These are phyloP conservation scores for Colletotrichum eremochloae DNA, from an alignment of 2,329 filamentous ascomycete genomes.

Conservation along the genomic window DNA sequence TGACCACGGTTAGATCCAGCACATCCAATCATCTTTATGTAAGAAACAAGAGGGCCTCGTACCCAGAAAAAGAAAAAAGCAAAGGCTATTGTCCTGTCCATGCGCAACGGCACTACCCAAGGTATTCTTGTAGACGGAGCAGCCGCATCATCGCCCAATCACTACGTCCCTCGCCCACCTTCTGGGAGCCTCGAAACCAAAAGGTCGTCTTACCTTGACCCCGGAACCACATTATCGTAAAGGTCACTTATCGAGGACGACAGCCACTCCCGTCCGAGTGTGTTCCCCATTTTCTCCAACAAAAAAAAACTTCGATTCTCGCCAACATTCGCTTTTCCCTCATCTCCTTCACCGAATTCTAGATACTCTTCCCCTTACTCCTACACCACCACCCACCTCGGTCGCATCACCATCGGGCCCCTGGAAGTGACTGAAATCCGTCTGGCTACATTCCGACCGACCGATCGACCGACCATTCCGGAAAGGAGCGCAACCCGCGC, in stretches of 20 bases:
- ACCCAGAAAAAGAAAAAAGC: neutral
- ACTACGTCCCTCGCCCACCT: constrained; percentile 1
- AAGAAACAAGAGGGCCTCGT: neutral
- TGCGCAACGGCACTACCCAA: neutral
- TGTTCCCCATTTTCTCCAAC: constrained; percentile 20
- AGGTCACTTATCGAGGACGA: constrained; percentile 20
- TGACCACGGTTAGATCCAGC: constrained; percentile 33
- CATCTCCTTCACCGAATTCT: constrained; percentile 3
- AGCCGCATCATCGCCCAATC: neutral
- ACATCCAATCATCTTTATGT: neutral
- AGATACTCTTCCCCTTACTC: neutral
- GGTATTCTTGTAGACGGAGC: neutral
- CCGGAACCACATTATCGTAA: constrained; percentile 34
- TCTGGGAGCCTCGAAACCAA: constrained; percentile 10
- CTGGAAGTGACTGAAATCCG: neutral
- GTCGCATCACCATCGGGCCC: constrained; percentile 22
- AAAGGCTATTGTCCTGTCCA: constrained; percentile 1
- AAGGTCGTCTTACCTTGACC: constrained; percentile 10
- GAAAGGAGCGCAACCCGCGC: constrained; percentile 17
- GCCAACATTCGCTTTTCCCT: constrained; percentile 12
- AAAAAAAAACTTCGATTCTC: constrained; percentile 10
- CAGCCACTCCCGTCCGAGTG: constrained; percentile 27
- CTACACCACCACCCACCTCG: neutral
- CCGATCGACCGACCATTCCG: constrained; percentile 6
- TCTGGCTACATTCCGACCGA: neutral